phyloP scores from a whole-genome alignment of 306 rosid species.

The Cucumis cinereus region DNA sequence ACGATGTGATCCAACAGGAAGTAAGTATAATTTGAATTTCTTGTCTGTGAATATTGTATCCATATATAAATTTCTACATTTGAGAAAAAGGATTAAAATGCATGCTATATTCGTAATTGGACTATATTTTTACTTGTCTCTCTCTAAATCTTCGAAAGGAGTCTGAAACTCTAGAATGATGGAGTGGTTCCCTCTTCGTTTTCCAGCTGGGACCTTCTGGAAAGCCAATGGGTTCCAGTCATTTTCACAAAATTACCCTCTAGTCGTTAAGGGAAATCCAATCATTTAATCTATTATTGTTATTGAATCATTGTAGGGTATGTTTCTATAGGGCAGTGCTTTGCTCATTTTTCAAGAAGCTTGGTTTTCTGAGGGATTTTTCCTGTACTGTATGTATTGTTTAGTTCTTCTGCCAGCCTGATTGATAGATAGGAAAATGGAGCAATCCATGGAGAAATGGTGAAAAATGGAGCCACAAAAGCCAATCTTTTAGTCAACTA shows the following conservation, averaged over 20 bases:
- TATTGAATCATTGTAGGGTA: neutral
- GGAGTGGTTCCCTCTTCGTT: neutral
- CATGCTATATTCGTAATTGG: neutral
- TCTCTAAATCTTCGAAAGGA: neutral
- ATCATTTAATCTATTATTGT: neutral
- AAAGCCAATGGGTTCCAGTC: neutral
- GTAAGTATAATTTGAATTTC: conserved; percentile 34
- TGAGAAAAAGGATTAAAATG: neutral
- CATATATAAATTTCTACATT: neutral
- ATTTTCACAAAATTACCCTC: neutral
- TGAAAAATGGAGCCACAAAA: neutral
- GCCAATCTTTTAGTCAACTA: neutral
- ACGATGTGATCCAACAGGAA: conserved; percentile 97
- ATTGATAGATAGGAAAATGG: neutral
- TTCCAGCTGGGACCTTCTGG: neutral
- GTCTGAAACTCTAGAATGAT: neutral
- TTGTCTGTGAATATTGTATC: neutral
- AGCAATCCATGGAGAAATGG: neutral
- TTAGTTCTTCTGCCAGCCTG: neutral
- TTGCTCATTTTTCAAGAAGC: neutral
- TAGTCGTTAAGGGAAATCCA: neutral
- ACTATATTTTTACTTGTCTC: neutral
- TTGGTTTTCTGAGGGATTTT: neutral
- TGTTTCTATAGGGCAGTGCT: neutral
- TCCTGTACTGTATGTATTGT: neutral